Conservation (phyloP, 805 yeast genomes). For the Priceomyces melissophilus region DNA sequence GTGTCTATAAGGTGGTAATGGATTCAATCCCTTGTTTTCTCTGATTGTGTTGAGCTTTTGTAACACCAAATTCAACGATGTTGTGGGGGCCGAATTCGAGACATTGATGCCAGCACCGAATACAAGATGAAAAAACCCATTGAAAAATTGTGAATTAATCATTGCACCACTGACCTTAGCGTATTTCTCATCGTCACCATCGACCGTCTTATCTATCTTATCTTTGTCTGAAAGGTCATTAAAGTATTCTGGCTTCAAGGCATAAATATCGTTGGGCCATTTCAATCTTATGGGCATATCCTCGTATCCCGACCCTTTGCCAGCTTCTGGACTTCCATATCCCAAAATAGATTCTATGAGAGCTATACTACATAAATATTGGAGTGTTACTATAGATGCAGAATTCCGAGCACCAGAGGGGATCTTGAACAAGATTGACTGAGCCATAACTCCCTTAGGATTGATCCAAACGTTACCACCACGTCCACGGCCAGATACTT, state of each 20-base stretch:
- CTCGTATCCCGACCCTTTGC: slow-evolving; percentile 53
- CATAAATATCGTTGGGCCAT: slow-evolving; percentile 96
- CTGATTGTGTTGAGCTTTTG: slow-evolving; percentile 56
- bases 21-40: slow-evolving; percentile 33
- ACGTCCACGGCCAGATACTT: slow-evolving; percentile 89
- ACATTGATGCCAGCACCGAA: slow-evolving; percentile 89
- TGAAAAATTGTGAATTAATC: slow-evolving; percentile 70
- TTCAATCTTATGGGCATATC: slow-evolving; percentile 78
- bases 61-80: slow-evolving; percentile 75
- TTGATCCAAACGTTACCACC: slow-evolving; percentile 95
- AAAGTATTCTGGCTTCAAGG: slow-evolving; percentile 60
- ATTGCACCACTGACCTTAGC: slow-evolving; percentile 81
- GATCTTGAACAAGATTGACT: slow-evolving; percentile 65
- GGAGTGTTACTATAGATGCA: slow-evolving; percentile 74
- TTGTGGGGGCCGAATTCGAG: slow-evolving; percentile 84
- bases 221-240: slow-evolving; percentile 25
- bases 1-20: slow-evolving; percentile 45
- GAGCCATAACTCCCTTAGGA: slow-evolving; percentile 88
- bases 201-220: slow-evolving; percentile 33
- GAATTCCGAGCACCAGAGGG: slow-evolving; percentile 41
- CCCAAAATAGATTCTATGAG: slow-evolving; percentile 70
- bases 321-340: slow-evolving; percentile 43
- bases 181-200: slow-evolving; percentile 61
- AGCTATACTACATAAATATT: slow-evolving; percentile 81
- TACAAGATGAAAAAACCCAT: slow-evolving; percentile 60